These are phyloP conservation scores for Populus davidiana DNA, from an alignment of 345 rosid genomes.

Conservation along the genomic window DNA sequence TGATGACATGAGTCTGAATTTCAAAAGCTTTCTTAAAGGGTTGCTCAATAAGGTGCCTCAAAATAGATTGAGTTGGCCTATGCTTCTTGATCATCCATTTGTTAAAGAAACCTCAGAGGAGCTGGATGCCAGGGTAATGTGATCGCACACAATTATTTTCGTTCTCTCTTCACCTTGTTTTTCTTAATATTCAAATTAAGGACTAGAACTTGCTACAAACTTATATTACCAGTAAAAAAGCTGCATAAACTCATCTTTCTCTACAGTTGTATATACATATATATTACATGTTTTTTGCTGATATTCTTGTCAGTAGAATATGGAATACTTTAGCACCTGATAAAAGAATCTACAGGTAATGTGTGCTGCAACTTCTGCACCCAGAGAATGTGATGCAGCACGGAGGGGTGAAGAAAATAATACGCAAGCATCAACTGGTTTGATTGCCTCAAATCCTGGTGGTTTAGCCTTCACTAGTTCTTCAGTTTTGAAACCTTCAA, in stretches of 20 bases:
- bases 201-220: neutral
- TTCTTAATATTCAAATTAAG: neutral
- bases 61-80: constrained; percentile 90
- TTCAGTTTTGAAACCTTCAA: constrained; percentile 6
- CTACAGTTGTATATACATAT: no score
- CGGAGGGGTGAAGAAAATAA: constrained; percentile 47
- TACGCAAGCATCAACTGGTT: constrained; percentile 44
- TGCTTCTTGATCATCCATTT: constrained; percentile 92
- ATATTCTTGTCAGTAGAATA: no score
- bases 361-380: constrained; percentile 35
- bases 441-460: constrained; percentile 27
- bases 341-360: constrained; percentile 46
- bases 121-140: constrained; percentile 62
- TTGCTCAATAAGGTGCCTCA: constrained; percentile 98
- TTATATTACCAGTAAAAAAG: neutral
- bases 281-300: no score
- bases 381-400: constrained; percentile 35
- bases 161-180: neutral
- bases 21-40: constrained; percentile 88
- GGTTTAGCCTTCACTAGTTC: constrained; percentile 17
- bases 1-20: constrained; percentile 78
- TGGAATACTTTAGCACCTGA: constrained; percentile 14
- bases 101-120: constrained; percentile 70
- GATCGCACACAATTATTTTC: neutral
- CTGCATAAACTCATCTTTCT: neutral